Base-by-base conservation (phyloP, 106 monocot genomes). In the Apostasia shenzhenica region DNA sequence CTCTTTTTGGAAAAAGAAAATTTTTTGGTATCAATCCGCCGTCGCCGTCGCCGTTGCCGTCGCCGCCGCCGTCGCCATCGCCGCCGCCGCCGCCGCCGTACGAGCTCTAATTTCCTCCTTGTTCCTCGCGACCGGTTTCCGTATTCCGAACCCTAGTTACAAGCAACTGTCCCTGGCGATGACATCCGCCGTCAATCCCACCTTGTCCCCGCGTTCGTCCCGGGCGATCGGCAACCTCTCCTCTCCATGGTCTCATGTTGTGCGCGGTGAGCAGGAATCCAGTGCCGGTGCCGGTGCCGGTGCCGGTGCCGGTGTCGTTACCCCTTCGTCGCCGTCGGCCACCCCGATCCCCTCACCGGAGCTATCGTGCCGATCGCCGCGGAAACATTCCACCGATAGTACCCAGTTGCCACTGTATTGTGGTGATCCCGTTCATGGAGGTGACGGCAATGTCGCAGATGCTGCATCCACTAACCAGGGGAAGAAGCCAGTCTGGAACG, bases 401-500 rank as follows among this genome's bases (percentile, higher is more conserved):
- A 14, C 68, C 0, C 37, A 39, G 75, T 13, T n/a, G 6, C 54
- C 54, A 56, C 26, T 45, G 61, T 60, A 38, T n/a, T 61, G 70
- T 6, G 12, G 14, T 50, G 57, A 45, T 1, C 48, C 52, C 13
- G 68, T 60, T 41, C 57, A 40, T 50, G 53, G 48, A 53, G 51
- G 61, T 51, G 45, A 52, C 43, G 48, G 48, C 61, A 68, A 71
- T 72, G 72, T 37, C 41, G 45, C 55, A 38, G 58, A 54, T 9
- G 67, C 54, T 12, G 42, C 70, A 48, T 69, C 57, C 40, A 39
- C 38, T 8, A 39, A 0, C 57, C 59, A 68, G 41, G 71, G 64
- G 69, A 86, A 84, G 67, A 84, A 73, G 63, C 77, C 81, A 41
- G 86, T 81, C 2, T 88, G 84, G 83, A 80, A 73, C 12, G 61